Conservation (phyloP, 164 flowering plant species). For the grape (Vitis vinifera) region ASM3070453v1 NC_081811.1:2382501-2383000, state of each 20-base stretch:
- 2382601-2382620: slow-evolving; percentile 57
- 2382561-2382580: slow-evolving; percentile 64
- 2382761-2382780: too few relatives aligned
- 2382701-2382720: background rate
- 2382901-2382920: too few relatives aligned
- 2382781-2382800: too few relatives aligned
- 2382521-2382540: slow-evolving; percentile 49
- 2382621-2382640: slow-evolving; percentile 74
- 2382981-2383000: too few relatives aligned
- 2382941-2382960: too few relatives aligned
- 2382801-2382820: too few relatives aligned
- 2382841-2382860: too few relatives aligned
- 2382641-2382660: slow-evolving; percentile 69
- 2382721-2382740: background rate
- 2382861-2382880: too few relatives aligned
- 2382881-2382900: too few relatives aligned
- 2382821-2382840: too few relatives aligned
- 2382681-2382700: slow-evolving; percentile 66
- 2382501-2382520: slow-evolving; percentile 56
- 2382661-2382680: slow-evolving; percentile 62
- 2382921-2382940: too few relatives aligned
- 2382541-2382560: slow-evolving; percentile 47
- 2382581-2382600: slow-evolving; percentile 71
- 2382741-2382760: background rate
- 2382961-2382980: too few relatives aligned